Base-by-base conservation (phyloP, 2,329 filamentous ascomycete genomes). In the Stylonectria norvegica region DNA sequence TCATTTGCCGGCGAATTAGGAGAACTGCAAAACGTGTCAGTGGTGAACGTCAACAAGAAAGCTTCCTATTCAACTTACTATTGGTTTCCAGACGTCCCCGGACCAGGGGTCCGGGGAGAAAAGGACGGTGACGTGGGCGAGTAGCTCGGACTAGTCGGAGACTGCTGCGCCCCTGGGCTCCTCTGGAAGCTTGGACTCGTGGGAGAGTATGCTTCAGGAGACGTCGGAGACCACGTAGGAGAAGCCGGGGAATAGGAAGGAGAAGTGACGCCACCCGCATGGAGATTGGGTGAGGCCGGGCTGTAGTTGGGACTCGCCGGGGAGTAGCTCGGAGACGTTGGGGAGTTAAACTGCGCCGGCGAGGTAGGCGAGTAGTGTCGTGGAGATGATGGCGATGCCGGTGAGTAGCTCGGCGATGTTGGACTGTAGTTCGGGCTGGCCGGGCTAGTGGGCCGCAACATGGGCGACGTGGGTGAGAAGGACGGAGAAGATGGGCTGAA, bases 221-320 rank as follows among this genome's bases (percentile, higher is more conserved):
- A 89, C 5, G 85, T 86, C 3, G 87, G 86, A 41, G 86, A 89
- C 70, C 86, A 90, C 17, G 75, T 79, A n/a, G 85, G 85, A 35
- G 85, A 88, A 10, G 81, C 81, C 33, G 85, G 84, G 20, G 75
- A 79, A 64, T 84, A 85, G 4, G 72, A 74, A n/a, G 73, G 79
- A 47, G 80, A 76, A 20, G 77, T 72, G 9, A 73, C 52, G n/a
- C 63, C 62, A 20, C 52, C 61, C 2, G 59, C 63, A 35, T 67
- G 63, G 36, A 75, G 65, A 59, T 72, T 78, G 52, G 72, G 82
- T 36, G 78, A 83, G 4, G 81, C 79, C n/a, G 82, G 83, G 57
- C 80, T 85, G 66, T 87, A 88, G 57, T 75, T 81, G 40, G 84
- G 83, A 51, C 79, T 84, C 5, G 81, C 82, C 3, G 83, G 82